Evolutionary conservation across 257 asterid species (phyloP), one percentile per base, ranked within the genome.

Genomic region (Fraxinus cuspidata): DNA sequence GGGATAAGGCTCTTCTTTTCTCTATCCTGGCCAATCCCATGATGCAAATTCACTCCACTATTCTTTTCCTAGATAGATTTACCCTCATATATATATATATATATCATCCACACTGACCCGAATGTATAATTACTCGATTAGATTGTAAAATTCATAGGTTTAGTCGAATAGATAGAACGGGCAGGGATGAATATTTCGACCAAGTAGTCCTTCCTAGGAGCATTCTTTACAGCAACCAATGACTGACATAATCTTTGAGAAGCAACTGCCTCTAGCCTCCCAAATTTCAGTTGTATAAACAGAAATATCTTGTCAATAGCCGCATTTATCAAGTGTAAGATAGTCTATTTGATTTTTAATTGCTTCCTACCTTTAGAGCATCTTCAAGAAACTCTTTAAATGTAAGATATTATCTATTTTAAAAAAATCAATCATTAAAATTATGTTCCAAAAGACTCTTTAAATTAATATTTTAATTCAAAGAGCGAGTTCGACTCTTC

Each of bases 121-220:
- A 35, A 19, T 76, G 85, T 84, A 82, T 75, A 79, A 73, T 79
- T 81, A 76, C 70, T 74, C 80, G 51, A 70, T 51, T 74, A 81
- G 80, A 72, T 81, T 84, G 91, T 85, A 81, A 79, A 86, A 77
- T 84, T 25, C 72, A 53, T 85, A 87, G 92, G 83, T 73, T 82
- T 84, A 81, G 85, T 83, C 77, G 74, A 83, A 79, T 80, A 81
- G 88, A 78, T 77, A 81, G 80, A 82, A 74, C 1, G 84, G 86
- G 78, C 74, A 80, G 77, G 65, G 84, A 79, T 77, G 81, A 68
- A 74, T 38, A 56, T 71, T 72, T 49, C 65, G 77, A 74, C 71
- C 21, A 47, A 74, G 82, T 74, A 68, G 74, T 38, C 21, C 69
- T 78, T 71, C 66, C 12, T 44, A 2, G 82, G 53, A 44, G 44